phyloP scores from a whole-genome alignment of 441 rosid genomes.

The Erodium trifolium region DNA sequence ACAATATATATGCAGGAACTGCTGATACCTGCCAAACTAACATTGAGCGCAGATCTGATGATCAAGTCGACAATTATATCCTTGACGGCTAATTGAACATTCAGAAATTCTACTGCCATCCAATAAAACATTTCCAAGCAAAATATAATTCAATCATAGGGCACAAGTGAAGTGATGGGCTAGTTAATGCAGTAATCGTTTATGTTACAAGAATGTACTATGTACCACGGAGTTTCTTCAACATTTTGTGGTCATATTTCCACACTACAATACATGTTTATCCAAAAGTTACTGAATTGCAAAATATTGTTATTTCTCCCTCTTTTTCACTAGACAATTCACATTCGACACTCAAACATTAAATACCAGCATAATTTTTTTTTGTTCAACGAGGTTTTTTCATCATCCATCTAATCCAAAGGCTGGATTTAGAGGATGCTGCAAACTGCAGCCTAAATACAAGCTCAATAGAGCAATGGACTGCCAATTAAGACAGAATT shows the following conservation, averaged over 20 bases:
- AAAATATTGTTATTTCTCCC: no score
- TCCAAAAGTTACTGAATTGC: background rate
- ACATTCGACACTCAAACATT: no score
- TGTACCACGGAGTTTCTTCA: background rate
- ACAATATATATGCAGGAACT: background rate
- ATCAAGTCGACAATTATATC: background rate
- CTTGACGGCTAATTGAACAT: background rate
- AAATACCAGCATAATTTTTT: background rate
- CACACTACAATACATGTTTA: background rate
- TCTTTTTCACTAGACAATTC: no score
- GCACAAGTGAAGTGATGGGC: background rate
- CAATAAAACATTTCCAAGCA: background rate
- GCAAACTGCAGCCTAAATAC: no score
- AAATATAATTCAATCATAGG: background rate
- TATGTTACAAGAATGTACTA: background rate
- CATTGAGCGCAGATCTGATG: no score
- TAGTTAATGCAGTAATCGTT: background rate
- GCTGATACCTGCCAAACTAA: background rate
- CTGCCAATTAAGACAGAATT: no score
- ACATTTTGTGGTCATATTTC: no score
- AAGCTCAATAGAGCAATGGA: no score
- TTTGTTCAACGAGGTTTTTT: no score
- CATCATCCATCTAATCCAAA: no score
- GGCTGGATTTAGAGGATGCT: no score
- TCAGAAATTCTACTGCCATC: background rate